A percentile compares a stretch with the other conserved stretches of the same genome.
These are phyloP conservation scores for Solanum rostratum DNA, from an alignment of 257 asterid species.

Conservation along the genomic window DNA sequence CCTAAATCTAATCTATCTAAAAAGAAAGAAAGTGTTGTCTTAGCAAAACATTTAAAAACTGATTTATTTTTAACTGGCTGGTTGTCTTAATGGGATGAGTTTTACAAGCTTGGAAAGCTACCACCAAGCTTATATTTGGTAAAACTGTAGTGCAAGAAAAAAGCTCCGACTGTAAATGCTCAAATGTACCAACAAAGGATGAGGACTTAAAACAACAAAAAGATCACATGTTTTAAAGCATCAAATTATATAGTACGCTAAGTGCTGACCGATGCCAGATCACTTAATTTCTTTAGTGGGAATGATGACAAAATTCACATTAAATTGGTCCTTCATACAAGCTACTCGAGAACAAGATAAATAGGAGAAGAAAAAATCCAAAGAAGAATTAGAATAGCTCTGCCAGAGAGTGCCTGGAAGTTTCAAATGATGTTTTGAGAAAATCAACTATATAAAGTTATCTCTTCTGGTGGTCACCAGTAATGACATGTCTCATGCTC, in stretches of 20 bases:
- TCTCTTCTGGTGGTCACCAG: neutral
- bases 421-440: neutral
- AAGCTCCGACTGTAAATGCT: slow-evolving; percentile 8
- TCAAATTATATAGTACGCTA: slow-evolving; percentile 16
- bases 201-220: neutral
- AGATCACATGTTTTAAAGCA: neutral
- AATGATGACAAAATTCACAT: neutral
- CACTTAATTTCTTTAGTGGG: neutral
- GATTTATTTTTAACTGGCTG: neutral
- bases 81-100: neutral
- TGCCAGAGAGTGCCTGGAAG: neutral
- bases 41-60: neutral
- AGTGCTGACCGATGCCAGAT: neutral
- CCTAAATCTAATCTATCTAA: slow-evolving; percentile 9
- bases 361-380: neutral
- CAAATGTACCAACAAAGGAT: neutral
- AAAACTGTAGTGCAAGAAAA: neutral
- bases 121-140: neutral
- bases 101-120: neutral
- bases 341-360: neutral
- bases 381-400: neutral
- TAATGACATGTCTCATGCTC: neutral
- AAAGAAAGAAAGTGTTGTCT: neutral
- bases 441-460: neutral
- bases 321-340: neutral